Base-by-base conservation (phyloP, 805 yeast species). In the Yarrowia sp. region DNA sequence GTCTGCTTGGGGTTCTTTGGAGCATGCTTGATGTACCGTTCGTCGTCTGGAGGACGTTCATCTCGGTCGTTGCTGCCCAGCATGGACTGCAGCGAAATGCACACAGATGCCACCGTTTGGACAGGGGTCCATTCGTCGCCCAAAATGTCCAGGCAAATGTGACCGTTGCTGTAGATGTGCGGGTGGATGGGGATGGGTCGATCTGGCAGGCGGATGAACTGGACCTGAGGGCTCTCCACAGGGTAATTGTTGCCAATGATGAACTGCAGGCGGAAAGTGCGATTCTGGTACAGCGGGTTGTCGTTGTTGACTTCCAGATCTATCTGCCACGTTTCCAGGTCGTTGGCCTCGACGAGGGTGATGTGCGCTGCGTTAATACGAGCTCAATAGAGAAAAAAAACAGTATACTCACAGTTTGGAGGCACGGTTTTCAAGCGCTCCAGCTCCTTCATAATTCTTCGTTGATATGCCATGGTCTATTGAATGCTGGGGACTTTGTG, bases 161-260 rank as follows among this genome's bases (percentile, higher is more conserved):
- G 92, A 1, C 92, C 93, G 68, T 87, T 87, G 31, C 86, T 80
- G 68, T 87, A 87, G 2, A 87, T 77, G 68, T 87, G 93, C 0
- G 93, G 93, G 68, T 87, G 91, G 2, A 85, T 67, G 1, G 93
- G 93, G 3, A 87, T 79, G 29, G 69, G 66, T 6, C 68, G 67
- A 1, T 63, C 64, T 12, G 51, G 61, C 3, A 49, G 41, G 2
- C 62, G 66, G n/a, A 81, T 68, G 68, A 85, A 85, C 63, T 79
- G 75, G 1, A 82, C 86, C 62, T 78, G 79, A 0, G 90, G 90
- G 2, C 84, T 77, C 22, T 76, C 78, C 36, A 84, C 83, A 0
- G 90, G 90, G 64, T 85, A 85, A 0, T 74, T 75, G 1, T 72
- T 67, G 2, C 78, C 72, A 19, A 83, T 73, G 42, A 71, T 72